These are phyloP conservation scores for Elsinoe ampelina DNA, from an alignment of 2,329 filamentous ascomycete species.

Conservation along the genomic window DNA sequence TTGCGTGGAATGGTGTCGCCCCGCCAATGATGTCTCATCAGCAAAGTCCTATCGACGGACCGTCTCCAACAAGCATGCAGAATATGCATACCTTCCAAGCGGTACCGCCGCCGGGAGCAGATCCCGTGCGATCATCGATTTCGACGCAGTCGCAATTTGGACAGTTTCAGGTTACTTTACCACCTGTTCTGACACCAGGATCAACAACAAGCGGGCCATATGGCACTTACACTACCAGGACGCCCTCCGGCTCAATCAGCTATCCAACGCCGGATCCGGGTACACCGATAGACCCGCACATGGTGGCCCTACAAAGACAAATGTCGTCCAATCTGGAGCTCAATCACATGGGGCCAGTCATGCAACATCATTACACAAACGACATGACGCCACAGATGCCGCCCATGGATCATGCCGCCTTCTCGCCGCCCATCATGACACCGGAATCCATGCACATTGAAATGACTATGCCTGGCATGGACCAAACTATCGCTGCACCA, in stretches of 20 bases:
- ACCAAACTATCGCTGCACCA: neutral
- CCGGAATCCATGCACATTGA: slow-evolving; percentile 5
- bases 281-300: neutral
- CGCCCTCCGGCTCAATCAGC: neutral
- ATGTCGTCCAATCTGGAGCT: slow-evolving; percentile 9
- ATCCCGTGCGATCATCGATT: neutral
- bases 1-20: slow-evolving; percentile 6
- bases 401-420: neutral
- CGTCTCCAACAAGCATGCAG: neutral
- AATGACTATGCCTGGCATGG: slow-evolving; percentile 1
- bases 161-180: slow-evolving; percentile 8
- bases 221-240: neutral
- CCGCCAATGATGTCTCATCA: neutral
- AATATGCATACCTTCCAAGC: slow-evolving; percentile 5
- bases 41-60: neutral
- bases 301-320: slow-evolving; percentile 1
- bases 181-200: neutral
- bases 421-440: neutral
- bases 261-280: neutral
- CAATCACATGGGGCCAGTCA: neutral
- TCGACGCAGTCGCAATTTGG: slow-evolving; percentile 8
- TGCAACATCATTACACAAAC: neutral
- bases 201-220: slow-evolving; percentile 1
- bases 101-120: neutral
- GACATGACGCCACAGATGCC: neutral